These are phyloP conservation scores for Collariella sp. DNA, from an alignment of 495 filamentous ascomycete species.

Conservation along the genomic window DNA sequence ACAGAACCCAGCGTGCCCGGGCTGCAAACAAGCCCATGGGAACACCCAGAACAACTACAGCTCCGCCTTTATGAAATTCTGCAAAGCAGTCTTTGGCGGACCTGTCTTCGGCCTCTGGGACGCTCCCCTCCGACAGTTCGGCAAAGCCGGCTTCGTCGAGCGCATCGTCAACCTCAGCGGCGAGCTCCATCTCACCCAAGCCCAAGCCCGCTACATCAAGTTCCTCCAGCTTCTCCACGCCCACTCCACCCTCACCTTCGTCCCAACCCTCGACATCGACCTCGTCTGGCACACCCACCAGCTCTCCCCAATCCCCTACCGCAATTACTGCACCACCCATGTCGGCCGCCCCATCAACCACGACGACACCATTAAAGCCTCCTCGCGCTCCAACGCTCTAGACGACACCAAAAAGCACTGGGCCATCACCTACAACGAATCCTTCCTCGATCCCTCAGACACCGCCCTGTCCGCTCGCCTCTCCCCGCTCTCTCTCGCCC, in stretches of 20 bases:
- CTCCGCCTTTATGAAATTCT: neutral
- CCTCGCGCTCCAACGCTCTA: neutral
- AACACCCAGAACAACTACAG: neutral
- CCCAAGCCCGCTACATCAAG: conserved; percentile 20
- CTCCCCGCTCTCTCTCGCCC: no score
- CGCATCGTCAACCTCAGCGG: neutral
- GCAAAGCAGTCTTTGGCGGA: neutral
- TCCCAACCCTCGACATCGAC: conserved; percentile 69
- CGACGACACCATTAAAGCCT: conserved; percentile 13
- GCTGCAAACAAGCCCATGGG: neutral
- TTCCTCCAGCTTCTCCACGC: conserved; percentile 26
- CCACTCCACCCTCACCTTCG: conserved; percentile 44
- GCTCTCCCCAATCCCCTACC: conserved; percentile 50
- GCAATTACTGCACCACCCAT: conserved; percentile 33
- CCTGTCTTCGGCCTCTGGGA: neutral
- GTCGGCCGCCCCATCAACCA: conserved; percentile 12
- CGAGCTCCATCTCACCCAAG: neutral
- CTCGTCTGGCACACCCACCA: conserved; percentile 58
- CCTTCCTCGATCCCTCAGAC: neutral
- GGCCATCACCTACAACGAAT: neutral
- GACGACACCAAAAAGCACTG: neutral
- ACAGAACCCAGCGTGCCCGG: neutral
- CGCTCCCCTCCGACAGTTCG: neutral
- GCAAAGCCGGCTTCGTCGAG: no score
- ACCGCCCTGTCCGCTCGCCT: neutral